Evolutionary conservation across 139 green algal genomes (phyloP).

Genomic region (Raphidocelis subcapitata): DNA sequence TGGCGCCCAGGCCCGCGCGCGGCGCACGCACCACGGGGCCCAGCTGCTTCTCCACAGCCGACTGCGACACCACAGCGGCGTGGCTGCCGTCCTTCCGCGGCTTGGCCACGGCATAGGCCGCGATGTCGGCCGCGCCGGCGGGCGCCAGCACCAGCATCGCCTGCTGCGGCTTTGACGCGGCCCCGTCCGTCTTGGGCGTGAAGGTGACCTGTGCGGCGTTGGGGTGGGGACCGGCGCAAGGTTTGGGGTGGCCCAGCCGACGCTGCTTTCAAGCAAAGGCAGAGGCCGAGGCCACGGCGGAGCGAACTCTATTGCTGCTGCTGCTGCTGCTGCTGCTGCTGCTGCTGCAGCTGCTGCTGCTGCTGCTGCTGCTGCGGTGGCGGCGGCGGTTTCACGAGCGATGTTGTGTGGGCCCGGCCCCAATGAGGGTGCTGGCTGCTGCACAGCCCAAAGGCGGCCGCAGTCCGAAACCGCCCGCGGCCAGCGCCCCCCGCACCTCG

Average conservation of each 20-base stretch:
- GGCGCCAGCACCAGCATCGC: slow-evolving; percentile 34
- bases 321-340: neutral
- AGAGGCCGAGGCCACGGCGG: too few species aligned
- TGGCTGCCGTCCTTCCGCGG: slow-evolving; percentile 25
- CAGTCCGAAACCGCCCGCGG: neutral
- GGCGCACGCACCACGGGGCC: slow-evolving; percentile 35
- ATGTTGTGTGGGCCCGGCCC: neutral
- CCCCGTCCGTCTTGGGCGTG: slow-evolving; percentile 16
- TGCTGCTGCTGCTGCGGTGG: neutral
- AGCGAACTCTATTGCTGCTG: too few species aligned
- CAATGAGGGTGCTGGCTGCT: too few species aligned
- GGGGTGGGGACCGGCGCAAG: neutral
- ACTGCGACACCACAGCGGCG: slow-evolving; percentile 6
- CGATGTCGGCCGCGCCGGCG: slow-evolving; percentile 21
- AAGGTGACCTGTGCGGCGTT: slow-evolving; percentile 25
- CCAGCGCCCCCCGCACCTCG: slow-evolving; percentile 13
- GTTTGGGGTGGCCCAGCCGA: too few species aligned
- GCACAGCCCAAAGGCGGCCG: neutral
- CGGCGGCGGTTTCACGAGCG: neutral
- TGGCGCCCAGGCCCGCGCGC: too few species aligned
- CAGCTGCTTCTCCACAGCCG: slow-evolving; percentile 42
- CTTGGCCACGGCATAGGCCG: slow-evolving; percentile 46
- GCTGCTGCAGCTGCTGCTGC: neutral
- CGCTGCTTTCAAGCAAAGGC: too few species aligned
- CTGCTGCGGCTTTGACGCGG: slow-evolving; percentile 42